Percentiles rank a stretch among this genome's conserved stretches.
phyloP scores from a whole-genome alignment of 768 basidiomycete genomes.

The Cantharellus cinnabarinus region DNA sequence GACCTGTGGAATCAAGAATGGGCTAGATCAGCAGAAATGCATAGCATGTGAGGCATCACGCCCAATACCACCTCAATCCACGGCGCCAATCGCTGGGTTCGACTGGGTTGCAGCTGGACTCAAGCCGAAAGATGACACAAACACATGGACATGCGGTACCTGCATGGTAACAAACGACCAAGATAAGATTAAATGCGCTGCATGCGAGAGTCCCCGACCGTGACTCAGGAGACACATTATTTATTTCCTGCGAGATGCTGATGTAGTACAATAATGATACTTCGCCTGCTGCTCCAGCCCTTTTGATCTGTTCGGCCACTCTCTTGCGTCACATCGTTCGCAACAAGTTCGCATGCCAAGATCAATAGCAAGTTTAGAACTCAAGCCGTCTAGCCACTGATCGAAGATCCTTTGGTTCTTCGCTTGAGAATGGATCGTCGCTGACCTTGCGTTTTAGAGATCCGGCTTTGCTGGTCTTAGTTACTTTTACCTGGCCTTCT shows the following conservation, averaged over 20 bases:
- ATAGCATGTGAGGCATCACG: not conserved
- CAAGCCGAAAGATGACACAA: not conserved
- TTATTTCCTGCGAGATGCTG: not conserved
- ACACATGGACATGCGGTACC: conserved; percentile 5
- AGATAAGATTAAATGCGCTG: conserved; percentile 3
- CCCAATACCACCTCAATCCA: not conserved
- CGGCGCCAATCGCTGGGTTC: not conserved
- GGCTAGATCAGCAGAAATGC: not conserved
- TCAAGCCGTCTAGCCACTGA: not conserved
- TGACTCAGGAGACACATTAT: no score
- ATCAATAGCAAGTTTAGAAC: not conserved
- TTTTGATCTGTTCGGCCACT: not conserved
- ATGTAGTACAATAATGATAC: not conserved
- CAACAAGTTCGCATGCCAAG: not conserved
- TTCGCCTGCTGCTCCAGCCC: not conserved
- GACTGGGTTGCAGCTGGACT: conserved; percentile 7
- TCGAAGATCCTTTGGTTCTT: not conserved
- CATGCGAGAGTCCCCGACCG: conserved; percentile 4
- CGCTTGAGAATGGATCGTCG: not conserved
- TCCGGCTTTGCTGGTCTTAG: not conserved
- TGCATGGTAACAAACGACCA: conserved; percentile 3
- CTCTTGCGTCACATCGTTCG: not conserved
- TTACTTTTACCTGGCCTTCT: conserved; percentile 33
- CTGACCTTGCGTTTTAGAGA: not conserved
- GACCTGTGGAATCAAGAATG: not conserved